Percentiles rank a stretch among this genome's conserved stretches.
phyloP scores from a whole-genome alignment of 2,329 filamentous ascomycete species.

The Aspergillus candidus region DNA sequence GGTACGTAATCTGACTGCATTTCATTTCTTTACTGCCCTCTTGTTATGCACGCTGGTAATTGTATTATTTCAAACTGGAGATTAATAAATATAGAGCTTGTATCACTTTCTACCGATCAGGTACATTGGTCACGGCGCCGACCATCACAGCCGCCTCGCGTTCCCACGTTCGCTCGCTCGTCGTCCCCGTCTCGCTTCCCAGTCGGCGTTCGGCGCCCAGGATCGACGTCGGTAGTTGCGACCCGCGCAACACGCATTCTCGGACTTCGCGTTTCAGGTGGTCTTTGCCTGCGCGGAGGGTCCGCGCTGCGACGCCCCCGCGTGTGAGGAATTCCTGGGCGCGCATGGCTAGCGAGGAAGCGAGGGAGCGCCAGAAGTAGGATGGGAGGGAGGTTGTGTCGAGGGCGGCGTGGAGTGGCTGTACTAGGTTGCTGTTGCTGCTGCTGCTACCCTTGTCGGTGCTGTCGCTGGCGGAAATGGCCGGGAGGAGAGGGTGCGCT shows the following conservation, averaged over 20 bases:
- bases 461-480: slow-evolving; percentile 17
- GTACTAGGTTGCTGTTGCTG: slow-evolving; percentile 53
- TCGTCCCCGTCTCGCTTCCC: slow-evolving; percentile 40
- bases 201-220: slow-evolving; percentile 18
- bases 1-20: too few relatives aligned
- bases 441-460: slow-evolving; percentile 27
- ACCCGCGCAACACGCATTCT: slow-evolving; percentile 76
- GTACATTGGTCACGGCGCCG: slow-evolving; percentile 64
- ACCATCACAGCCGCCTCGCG: slow-evolving; percentile 94
- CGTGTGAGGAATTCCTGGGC: slow-evolving; percentile 79
- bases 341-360: slow-evolving; percentile 65
- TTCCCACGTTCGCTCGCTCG: slow-evolving; percentile 62
- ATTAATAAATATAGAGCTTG: background rate
- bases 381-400: slow-evolving; percentile 83
- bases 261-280: slow-evolving; percentile 69
- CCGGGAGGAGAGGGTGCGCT: slow-evolving; percentile 57
- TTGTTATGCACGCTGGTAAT: too few relatives aligned
- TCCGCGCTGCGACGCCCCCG: slow-evolving; percentile 77
- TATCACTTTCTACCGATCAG: slow-evolving; percentile 24
- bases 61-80: too few relatives aligned
- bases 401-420: slow-evolving; percentile 66
- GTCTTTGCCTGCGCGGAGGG: slow-evolving; percentile 68
- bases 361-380: slow-evolving; percentile 90
- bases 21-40: too few relatives aligned
- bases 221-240: slow-evolving; percentile 56